A percentile compares a stretch with the other conserved stretches of the same genome.
These are phyloP conservation scores for Cyanidium caldarium DNA, from an alignment of 23 red algal genomes.

Conservation along the genomic window DNA sequence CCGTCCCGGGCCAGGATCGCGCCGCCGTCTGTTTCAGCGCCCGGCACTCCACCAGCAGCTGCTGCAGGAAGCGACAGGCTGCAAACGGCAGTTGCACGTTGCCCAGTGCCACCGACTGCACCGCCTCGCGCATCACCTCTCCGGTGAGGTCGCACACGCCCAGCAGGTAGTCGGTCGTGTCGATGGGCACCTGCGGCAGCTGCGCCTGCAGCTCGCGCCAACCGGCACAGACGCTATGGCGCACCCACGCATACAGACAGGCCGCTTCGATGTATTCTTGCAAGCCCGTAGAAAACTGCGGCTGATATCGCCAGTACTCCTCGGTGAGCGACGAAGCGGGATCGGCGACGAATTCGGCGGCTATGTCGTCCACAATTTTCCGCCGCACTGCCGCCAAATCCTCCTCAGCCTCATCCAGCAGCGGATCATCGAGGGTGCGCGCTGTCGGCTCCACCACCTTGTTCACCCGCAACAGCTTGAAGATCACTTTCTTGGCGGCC, in stretches of 20 bases:
- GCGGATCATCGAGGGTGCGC: neutral
- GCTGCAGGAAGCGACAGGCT: neutral
- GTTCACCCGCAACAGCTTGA: conserved; percentile 24
- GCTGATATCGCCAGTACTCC: conserved; percentile 29
- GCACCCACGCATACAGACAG: conserved; percentile 19
- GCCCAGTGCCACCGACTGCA: conserved; percentile 4
- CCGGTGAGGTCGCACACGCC: conserved; percentile 65
- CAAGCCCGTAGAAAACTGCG: conserved; percentile 35
- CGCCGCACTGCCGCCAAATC: neutral
- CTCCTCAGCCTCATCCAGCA: neutral
- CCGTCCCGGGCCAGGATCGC: neutral
- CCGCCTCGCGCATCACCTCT: conserved; percentile 72
- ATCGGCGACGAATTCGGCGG: conserved; percentile 18
- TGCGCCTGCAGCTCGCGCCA: conserved; percentile 10
- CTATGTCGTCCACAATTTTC: conserved; percentile 16
- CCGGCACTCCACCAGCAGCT: neutral
- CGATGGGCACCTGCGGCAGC: conserved; percentile 10
- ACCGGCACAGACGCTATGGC: no score
- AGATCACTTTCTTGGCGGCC: conserved; percentile 62
- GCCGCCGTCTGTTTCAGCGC: neutral
- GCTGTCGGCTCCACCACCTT: neutral
- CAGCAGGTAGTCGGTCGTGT: conserved; percentile 47
- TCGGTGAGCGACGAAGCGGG: neutral
- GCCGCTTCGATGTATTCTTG: conserved; percentile 81
- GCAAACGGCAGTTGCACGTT: neutral